Evolutionary conservation across 2,329 filamentous ascomycete species (phyloP).

Genomic region (Hymenoscyphus repandus): DNA sequence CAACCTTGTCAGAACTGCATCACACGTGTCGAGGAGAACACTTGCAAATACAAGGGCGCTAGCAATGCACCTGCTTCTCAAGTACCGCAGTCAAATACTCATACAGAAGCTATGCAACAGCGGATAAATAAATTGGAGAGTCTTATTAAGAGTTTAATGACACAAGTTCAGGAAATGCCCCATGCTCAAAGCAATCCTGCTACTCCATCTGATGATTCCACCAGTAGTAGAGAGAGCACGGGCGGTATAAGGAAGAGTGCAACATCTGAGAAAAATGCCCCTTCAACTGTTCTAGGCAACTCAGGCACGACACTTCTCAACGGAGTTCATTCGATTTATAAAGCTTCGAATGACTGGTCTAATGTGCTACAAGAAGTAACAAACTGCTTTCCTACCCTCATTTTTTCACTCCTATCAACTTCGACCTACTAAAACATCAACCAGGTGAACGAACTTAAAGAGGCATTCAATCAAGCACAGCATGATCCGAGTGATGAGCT

Average conservation of each 20-base stretch:
- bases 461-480: slow-evolving; percentile 19
- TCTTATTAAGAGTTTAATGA: slow-evolving; percentile 7
- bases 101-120: slow-evolving; percentile 18
- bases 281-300: not conserved
- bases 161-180: not conserved
- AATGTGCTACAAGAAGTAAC: slow-evolving; percentile 25
- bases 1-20: slow-evolving; percentile 28
- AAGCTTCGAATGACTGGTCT: slow-evolving; percentile 23
- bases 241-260: not conserved
- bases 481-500: not conserved
- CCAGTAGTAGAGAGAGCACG: not conserved
- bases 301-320: slow-evolving; percentile 21
- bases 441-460: slow-evolving; percentile 27
- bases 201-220: not conserved
- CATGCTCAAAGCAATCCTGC: not conserved
- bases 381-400: slow-evolving; percentile 1
- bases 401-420: not conserved
- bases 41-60: slow-evolving; percentile 24
- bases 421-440: slow-evolving; percentile 1
- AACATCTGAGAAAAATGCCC: not conserved
- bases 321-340: slow-evolving; percentile 22
- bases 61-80: slow-evolving; percentile 4
- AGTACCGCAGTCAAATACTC: not conserved
- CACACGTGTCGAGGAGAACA: slow-evolving; percentile 18
- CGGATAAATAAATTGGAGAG: slow-evolving; percentile 10